Evolutionary conservation across 2,329 filamentous ascomycete species (phyloP).

Genomic region (Colletotrichum spaethianum): DNA sequence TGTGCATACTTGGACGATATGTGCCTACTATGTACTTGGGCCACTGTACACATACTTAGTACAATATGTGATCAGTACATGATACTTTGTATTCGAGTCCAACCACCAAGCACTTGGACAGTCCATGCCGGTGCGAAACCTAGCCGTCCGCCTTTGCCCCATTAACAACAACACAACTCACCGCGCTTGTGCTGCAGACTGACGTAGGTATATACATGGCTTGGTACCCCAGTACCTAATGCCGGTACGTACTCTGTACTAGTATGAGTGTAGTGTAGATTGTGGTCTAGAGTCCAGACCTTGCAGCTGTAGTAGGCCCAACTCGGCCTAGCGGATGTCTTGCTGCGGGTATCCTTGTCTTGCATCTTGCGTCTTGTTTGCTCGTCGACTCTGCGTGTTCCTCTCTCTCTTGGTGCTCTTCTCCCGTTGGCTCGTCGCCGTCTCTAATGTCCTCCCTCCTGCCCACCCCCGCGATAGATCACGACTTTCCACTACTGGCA

Average conservation of each 20-base stretch:
- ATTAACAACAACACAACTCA: too few relatives aligned
- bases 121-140: constrained; percentile 30
- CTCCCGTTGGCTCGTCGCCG: background rate
- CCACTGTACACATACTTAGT: too few relatives aligned
- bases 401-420: background rate
- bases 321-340: constrained; percentile 24
- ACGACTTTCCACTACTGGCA: background rate
- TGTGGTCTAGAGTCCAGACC: background rate
- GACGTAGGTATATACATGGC: too few relatives aligned
- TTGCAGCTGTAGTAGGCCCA: constrained; percentile 16
- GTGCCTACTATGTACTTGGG: too few relatives aligned
- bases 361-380: background rate
- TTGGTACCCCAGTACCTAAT: too few relatives aligned
- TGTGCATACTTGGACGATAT: too few relatives aligned
- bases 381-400: background rate
- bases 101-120: background rate
- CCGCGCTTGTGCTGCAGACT: constrained; percentile 12
- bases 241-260: too few relatives aligned
- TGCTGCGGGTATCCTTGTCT: background rate
- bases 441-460: background rate
- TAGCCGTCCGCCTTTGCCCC: constrained; percentile 9
- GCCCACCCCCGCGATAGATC: constrained; percentile 37
- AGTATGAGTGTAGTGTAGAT: too few relatives aligned
- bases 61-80: too few relatives aligned
- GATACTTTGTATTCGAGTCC: too few relatives aligned